Evolutionary conservation across 192 early-diverging fungal genomes (phyloP), one percentile per base, ranked within the genome.

Genomic region (Coemansia erecta): DNA sequence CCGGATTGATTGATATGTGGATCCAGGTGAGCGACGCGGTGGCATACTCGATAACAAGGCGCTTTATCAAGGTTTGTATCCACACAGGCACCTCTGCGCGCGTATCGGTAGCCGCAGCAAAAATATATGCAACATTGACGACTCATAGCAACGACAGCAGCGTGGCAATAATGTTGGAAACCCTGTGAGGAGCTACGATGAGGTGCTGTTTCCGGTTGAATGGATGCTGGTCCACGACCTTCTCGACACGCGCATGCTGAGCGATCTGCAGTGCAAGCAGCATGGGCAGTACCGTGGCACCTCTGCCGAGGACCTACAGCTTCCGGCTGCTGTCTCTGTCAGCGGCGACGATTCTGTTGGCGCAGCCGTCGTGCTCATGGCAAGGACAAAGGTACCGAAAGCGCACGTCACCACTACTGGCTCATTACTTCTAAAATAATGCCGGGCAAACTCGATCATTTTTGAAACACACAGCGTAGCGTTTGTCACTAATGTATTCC

Each of bases 221-320:
- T 92, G 90, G 90, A 73, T 92, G 49, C 69, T 92, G 45, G 85
- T 85, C 19, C 86, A 92, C 63, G 87, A 88, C 50, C 56, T 92
- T 15, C 77, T 89, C 61, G 89, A 90, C 53, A 82, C 84, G 14
- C 53, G 66, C 2, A 83, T 85, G 66, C 73, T 83, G 5, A 64
- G 64, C 53, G 78, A 84, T 7, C 64, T 85, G 19, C 84, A 85
- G 33, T 85, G 83, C 56, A 63, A 81, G 40, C 80, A 80, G 50
- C 73, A 75, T 28, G 85, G 85, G 18, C 84, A 90, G 61, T 92
- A 87, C 61, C 83, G 92, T 4, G 90, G 83, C 37, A 91, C 91
- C 2, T 86, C 84, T 42, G 86, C 93, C 8, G 92, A 94, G 60
- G 92, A 94, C 53, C 70, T 93, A 22, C 92, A 94, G 61, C 65